Evolutionary conservation across 139 green algal species (phyloP).

Genomic region (Volvox reticuliferus): DNA sequence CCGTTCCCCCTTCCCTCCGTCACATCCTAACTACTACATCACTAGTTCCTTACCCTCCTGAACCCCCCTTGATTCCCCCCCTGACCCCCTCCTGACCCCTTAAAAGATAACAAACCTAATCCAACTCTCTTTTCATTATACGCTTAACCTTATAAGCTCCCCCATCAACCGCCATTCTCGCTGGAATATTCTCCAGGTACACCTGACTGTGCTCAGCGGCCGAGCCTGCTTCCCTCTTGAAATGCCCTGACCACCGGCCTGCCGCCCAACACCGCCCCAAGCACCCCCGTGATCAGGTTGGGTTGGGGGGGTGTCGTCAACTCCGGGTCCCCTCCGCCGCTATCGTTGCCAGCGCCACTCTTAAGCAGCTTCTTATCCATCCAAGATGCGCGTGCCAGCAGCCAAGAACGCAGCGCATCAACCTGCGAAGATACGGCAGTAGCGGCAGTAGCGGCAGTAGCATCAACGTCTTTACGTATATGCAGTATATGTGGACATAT

Average conservation of each 20-base stretch:
- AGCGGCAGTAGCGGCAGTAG: not conserved
- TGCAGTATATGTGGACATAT: not conserved
- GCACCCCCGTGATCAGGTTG: not conserved
- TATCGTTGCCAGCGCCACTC: not conserved
- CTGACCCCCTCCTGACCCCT: too few relatives aligned
- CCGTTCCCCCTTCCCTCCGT: too few relatives aligned
- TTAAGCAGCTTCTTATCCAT: constrained; percentile 14
- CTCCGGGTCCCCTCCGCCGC: not conserved
- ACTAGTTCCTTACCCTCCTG: too few relatives aligned
- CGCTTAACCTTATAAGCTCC: too few relatives aligned
- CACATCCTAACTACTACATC: too few relatives aligned
- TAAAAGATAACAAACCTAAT: too few relatives aligned
- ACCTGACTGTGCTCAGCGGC: too few relatives aligned
- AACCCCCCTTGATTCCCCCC: too few relatives aligned
- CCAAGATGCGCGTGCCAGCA: constrained; percentile 14
- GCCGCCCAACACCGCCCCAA: constrained; percentile 30
- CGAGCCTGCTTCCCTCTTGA: not conserved
- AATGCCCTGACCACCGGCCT: not conserved
- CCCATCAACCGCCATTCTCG: too few relatives aligned
- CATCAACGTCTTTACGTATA: not conserved
- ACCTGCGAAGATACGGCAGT: not conserved
- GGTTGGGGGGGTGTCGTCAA: not conserved
- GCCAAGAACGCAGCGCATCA: constrained; percentile 13
- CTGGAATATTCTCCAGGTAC: too few relatives aligned
- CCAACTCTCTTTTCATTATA: too few relatives aligned